phyloP scores from a whole-genome alignment of 225 moss, liverwort and hornwort genomes.

The Marchantia polymorpha region DNA sequence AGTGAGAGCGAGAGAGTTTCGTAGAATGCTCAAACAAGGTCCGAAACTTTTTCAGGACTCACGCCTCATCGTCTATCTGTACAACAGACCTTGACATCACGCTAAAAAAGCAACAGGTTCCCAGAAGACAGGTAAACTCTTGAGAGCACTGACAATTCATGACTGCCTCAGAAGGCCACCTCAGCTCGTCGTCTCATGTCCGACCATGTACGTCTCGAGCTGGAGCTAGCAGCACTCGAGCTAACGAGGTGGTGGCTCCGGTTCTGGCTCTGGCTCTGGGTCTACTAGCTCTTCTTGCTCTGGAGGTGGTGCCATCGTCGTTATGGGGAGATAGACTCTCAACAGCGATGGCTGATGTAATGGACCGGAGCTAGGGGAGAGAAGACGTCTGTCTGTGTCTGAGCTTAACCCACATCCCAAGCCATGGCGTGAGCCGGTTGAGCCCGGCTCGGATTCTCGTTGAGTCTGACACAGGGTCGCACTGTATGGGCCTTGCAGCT shows the following conservation, averaged over 20 bases:
- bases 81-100: no score
- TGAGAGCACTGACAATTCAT: slow-evolving; percentile 1
- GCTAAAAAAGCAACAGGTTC: no score
- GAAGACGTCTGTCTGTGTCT: neutral
- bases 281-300: no score
- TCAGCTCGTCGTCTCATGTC: neutral
- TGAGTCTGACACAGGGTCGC: neutral
- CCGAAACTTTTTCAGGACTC: no score
- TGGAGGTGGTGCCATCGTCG: no score
- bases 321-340: no score
- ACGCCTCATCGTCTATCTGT: no score
- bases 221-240: neutral
- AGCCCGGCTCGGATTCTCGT: neutral
- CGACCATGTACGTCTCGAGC: neutral
- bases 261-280: neutral
- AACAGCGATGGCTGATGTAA: no score
- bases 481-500: neutral
- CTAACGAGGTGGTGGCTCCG: neutral
- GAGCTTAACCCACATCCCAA: neutral
- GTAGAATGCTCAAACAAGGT: no score
- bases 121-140: no score
- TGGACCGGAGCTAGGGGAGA: no score
- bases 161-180: neutral
- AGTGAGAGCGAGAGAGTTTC: no score
- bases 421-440: neutral